Evolutionary conservation across 805 yeast genomes (phyloP).

Genomic region (Wickerhamiella dianesei): DNA sequence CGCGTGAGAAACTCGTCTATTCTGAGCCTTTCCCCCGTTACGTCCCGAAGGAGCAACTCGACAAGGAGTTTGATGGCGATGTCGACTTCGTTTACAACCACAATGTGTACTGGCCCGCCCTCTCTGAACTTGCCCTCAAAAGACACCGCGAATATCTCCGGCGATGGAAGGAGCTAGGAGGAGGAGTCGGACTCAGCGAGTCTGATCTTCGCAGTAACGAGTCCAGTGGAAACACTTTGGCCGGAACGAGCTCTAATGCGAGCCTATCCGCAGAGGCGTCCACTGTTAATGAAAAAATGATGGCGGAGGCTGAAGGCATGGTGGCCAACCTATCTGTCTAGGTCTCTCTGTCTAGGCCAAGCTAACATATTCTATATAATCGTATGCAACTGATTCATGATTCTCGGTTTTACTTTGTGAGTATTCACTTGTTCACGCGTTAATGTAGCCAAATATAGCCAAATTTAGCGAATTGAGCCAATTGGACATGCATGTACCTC

Average conservation of each 20-base stretch:
- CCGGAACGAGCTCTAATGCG: not conserved
- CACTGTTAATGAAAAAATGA: not conserved
- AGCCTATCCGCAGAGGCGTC: not conserved
- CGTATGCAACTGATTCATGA: no score
- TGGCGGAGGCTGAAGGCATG: not conserved
- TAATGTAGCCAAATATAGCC: no score
- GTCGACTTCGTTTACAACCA: constrained; percentile 79
- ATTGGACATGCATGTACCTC: no score
- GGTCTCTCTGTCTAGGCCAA: not conserved
- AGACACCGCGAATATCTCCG: constrained; percentile 51
- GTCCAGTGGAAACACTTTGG: not conserved
- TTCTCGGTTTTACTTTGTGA: no score
- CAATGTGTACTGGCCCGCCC: constrained; percentile 59
- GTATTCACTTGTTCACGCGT: no score
- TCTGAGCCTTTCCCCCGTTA: constrained; percentile 78
- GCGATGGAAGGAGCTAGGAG: constrained; percentile 62
- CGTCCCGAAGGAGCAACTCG: constrained; percentile 72
- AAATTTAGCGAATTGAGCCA: no score
- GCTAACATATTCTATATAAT: no score
- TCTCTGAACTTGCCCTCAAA: constrained; percentile 45
- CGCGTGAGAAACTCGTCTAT: constrained; percentile 84
- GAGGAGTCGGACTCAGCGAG: constrained; percentile 67
- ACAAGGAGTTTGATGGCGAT: constrained; percentile 69
- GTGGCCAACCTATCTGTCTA: not conserved
- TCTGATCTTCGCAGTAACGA: constrained; percentile 43